phyloP scores from a whole-genome alignment of 306 rosid genomes.

The Quercus cerris region DNA sequence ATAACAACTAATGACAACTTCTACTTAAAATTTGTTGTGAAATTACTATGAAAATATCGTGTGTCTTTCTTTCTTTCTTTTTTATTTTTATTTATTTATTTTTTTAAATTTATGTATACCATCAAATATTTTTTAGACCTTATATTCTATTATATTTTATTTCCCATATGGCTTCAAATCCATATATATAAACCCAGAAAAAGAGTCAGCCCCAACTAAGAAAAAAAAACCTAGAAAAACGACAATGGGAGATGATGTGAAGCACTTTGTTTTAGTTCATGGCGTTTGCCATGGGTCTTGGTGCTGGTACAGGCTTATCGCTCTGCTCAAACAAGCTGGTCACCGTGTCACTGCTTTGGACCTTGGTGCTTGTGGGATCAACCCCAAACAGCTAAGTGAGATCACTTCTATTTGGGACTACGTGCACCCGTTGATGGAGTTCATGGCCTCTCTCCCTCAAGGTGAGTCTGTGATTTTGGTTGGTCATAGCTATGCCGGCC shows the following conservation, averaged over 20 bases:
- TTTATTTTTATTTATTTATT: too few species aligned
- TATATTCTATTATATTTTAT: too few species aligned
- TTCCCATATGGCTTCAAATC: too few species aligned
- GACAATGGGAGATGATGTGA: background rate
- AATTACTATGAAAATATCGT: too few species aligned
- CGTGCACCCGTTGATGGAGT: conserved; percentile 34
- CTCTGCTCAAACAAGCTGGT: conserved; percentile 26
- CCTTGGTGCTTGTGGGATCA: conserved; percentile 40
- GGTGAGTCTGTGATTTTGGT: conserved; percentile 37
- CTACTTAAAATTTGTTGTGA: too few species aligned
- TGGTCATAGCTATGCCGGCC: conserved; percentile 53
- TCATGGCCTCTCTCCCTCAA: conserved; percentile 29
- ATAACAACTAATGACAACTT: too few species aligned
- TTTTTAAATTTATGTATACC: too few species aligned
- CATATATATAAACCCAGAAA: too few species aligned
- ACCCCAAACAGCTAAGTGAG: conserved; percentile 33
- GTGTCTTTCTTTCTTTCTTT: too few species aligned
- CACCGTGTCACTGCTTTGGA: conserved; percentile 46
- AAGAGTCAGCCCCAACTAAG: too few species aligned
- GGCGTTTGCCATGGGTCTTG: conserved; percentile 56
- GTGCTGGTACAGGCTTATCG: conserved; percentile 50
- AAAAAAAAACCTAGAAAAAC: background rate
- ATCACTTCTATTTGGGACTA: conserved; percentile 32
- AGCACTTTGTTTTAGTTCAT: conserved; percentile 49
- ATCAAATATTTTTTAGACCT: background rate